Evolutionary conservation across 768 basidiomycete genomes (phyloP), one percentile per base, ranked within the genome.

Genomic region (Boletus rufocinnamomeus): DNA sequence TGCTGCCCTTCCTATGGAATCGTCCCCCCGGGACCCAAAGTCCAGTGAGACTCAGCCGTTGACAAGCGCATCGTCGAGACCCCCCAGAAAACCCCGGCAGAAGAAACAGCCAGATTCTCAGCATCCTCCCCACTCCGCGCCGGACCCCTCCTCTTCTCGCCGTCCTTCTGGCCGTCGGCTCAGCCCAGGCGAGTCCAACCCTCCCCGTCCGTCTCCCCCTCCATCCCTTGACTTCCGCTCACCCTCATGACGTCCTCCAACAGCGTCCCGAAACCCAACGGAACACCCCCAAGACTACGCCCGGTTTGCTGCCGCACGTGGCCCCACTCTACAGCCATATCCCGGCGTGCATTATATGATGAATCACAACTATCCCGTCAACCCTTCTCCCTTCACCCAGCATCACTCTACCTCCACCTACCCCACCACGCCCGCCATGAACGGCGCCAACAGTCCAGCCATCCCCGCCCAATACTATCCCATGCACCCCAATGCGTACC

Each of bases 321-420:
- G 65, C 40, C 72, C 69, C 50, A 70, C 74, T 57, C 79, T 82
- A 61, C 83, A 82, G 65, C 81, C 84, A 17, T 86, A 84, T 71
- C 82, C 83, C 48, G 77, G 76, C 27, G 76, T 81, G 10, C 84
- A 82, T 47, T 76, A 70, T 66, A 78, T 85, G 71, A 90, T 89
- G 87, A 91, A 89, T 70, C 84, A 85, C 53, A 74, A 82, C 58
- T 91, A 89, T 48, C 80, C 85, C 27, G 75, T 84, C 63, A 84
- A 83, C 67, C 82, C 83, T 59, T 79, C 86, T 56, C 76, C 77
- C 13, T 81, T 79, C 61, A 63, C 79, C 27, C 77, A 79, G 45
- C 73, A 76, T 21, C 75, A 75, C 74, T 64, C 73, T 60, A 13
- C 79, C 66, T 61, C 83, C 73, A 38, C 71, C 49, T 60, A 75